phyloP scores from a whole-genome alignment of 2,329 filamentous ascomycete species.

The Verruconis gallopava region DNA sequence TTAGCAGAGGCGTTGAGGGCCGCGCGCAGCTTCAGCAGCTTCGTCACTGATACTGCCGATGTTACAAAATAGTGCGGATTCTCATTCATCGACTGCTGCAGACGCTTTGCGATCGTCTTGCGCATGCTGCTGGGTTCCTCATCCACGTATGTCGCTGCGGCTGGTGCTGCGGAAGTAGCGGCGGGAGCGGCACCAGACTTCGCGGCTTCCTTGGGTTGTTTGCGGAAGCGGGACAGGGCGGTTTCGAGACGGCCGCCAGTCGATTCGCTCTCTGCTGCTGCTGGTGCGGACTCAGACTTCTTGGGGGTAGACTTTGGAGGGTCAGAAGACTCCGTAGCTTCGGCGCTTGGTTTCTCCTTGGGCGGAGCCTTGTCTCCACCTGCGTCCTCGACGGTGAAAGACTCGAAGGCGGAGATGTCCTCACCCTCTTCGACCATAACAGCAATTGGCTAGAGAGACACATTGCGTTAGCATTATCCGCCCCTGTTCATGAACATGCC shows the following conservation, averaged over 20 bases:
- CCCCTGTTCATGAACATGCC: not conserved
- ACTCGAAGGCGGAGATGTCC: conserved; percentile 78
- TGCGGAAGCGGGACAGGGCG: conserved; percentile 53
- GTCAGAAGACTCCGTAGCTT: conserved; percentile 48
- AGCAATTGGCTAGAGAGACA: conserved; percentile 96
- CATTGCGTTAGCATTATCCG: no score
- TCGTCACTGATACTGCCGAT: conserved; percentile 77
- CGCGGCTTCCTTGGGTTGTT: conserved; percentile 54
- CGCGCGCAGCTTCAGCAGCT: conserved; percentile 91
- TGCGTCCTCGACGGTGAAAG: conserved; percentile 79
- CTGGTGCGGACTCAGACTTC: conserved; percentile 24
- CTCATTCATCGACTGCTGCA: conserved; percentile 76
- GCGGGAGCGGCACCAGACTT: conserved; percentile 70
- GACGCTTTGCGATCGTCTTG: conserved; percentile 89
- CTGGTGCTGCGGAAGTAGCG: conserved; percentile 37
- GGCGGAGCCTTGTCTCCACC: conserved; percentile 64
- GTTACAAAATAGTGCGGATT: conserved; percentile 99
- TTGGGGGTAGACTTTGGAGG: conserved; percentile 41
- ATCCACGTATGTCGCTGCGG: conserved; percentile 64
- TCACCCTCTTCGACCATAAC: conserved; percentile 84
- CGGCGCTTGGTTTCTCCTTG: conserved; percentile 50
- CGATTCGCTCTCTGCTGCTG: conserved; percentile 56
- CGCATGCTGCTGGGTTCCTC: conserved; percentile 82
- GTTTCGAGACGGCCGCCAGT: conserved; percentile 69
- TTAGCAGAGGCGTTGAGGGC: conserved; percentile 80